phyloP scores from a whole-genome alignment of 2,329 filamentous ascomycete genomes.

The Fusarium sp. region DNA sequence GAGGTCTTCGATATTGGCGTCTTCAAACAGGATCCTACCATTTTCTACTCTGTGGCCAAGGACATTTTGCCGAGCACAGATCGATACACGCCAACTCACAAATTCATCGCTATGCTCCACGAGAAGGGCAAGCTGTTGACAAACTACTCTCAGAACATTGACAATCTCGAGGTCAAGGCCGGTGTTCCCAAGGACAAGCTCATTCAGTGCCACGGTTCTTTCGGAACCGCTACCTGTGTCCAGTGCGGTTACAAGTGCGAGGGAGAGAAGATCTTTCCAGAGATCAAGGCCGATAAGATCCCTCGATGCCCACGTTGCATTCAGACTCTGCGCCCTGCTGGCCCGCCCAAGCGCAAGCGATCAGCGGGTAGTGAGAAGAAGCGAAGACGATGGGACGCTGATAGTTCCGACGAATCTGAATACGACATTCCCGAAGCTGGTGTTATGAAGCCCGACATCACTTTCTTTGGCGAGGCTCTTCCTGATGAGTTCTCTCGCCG shows the following conservation, averaged over 20 bases:
- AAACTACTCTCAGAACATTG: conserved; percentile 99
- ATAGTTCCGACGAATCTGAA: conserved; percentile 60
- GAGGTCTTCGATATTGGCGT: conserved; percentile 93
- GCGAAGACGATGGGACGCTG: conserved; percentile 54
- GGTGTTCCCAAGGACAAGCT: conserved; percentile 85
- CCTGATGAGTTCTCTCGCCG: conserved; percentile 85
- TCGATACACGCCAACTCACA: conserved; percentile 90
- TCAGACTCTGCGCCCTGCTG: conserved; percentile 58
- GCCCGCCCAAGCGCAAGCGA: conserved; percentile 55
- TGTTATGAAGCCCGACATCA: conserved; percentile 98
- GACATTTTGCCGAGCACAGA: conserved; percentile 87
- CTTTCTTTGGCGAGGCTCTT: conserved; percentile 93
- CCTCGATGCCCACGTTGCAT: conserved; percentile 82
- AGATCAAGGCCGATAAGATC: conserved; percentile 80
- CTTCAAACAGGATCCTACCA: conserved; percentile 86
- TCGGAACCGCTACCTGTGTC: conserved; percentile 90
- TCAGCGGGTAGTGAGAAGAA: conserved; percentile 57
- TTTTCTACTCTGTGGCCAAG: conserved; percentile 92
- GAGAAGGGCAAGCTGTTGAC: conserved; percentile 90
- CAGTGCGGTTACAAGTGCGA: conserved; percentile 80
- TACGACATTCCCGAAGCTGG: conserved; percentile 73
- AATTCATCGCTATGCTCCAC: conserved; percentile 91
- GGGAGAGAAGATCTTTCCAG: conserved; percentile 82
- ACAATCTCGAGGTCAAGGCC: conserved; percentile 91
- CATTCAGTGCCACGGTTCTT: conserved; percentile 96